phyloP scores from a whole-genome alignment of 495 filamentous ascomycete species.

The Xylaria venustula region DNA sequence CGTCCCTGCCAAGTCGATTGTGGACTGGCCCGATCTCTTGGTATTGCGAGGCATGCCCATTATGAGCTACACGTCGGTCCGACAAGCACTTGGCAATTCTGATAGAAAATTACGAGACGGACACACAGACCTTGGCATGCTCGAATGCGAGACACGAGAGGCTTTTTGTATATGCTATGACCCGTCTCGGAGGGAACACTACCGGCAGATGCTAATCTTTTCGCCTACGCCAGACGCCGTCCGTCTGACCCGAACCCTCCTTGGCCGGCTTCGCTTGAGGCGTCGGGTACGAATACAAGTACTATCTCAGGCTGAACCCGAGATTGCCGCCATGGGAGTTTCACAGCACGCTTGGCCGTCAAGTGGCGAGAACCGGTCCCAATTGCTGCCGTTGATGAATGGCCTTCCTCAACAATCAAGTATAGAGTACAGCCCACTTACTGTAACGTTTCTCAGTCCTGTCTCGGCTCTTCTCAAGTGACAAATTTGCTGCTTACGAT shows the following conservation, averaged over 20 bases:
- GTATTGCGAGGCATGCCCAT: conserved; percentile 18
- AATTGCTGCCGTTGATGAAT: not conserved
- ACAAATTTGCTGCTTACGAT: not conserved
- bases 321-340: not conserved
- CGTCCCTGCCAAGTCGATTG: conserved; percentile 39
- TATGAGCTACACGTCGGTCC: conserved; percentile 30
- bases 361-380: not conserved
- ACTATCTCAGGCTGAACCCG: not conserved
- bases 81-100: conserved; percentile 27
- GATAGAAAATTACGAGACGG: not conserved
- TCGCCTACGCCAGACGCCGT: conserved; percentile 4
- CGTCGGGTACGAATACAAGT: not conserved
- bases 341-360: not conserved
- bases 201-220: conserved; percentile 12
- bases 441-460: conserved; percentile 6
- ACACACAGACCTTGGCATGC: conserved; percentile 11
- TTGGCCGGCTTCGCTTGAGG: conserved; percentile 4
- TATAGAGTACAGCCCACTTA: not conserved
- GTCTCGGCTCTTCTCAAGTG: conserved; percentile 5
- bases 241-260: conserved; percentile 10
- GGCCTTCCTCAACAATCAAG: not conserved
- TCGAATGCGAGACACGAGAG: conserved; percentile 7
- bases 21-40: conserved; percentile 34
- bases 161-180: not conserved
- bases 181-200: conserved; percentile 7